Conservation (phyloP, 129 eudicot species). For the Calendula officinalis region DNA sequence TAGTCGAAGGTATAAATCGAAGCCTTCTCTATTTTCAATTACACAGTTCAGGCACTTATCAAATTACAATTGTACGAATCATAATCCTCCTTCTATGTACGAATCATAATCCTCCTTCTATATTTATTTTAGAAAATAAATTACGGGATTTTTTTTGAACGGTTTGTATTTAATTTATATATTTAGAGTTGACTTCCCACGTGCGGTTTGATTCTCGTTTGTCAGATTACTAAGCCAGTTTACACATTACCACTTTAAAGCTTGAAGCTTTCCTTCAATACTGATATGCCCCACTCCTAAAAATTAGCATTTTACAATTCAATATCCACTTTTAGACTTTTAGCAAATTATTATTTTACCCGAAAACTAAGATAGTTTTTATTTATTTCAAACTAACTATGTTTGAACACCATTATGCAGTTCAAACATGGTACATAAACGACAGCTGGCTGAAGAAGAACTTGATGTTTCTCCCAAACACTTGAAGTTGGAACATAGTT, state of each 20-base stretch:
- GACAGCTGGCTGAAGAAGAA: constrained; percentile 43
- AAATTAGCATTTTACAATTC: constrained; percentile 6
- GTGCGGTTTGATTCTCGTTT: constrained; percentile 19
- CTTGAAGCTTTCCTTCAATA: not conserved
- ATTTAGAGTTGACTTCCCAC: constrained; percentile 22
- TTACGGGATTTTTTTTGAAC: not conserved
- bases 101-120: not conserved
- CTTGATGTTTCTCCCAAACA: constrained; percentile 51
- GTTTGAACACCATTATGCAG: constrained; percentile 31
- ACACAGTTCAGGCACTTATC: not conserved
- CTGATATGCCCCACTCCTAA: constrained; percentile 8
- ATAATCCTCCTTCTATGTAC: not conserved
- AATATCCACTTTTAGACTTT: not conserved
- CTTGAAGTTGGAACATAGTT: constrained; percentile 36
- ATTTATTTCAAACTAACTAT: not conserved
- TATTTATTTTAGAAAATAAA: not conserved
- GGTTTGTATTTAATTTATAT: not conserved
- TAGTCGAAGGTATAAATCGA: constrained; percentile 31
- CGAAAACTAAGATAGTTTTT: not conserved
- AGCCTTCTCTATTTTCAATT: not conserved
- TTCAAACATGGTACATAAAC: constrained; percentile 55
- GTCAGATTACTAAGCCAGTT: constrained; percentile 11
- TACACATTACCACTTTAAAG: constrained; percentile 2
- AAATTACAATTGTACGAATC: not conserved
- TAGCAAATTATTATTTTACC: not conserved